A percentile compares a stretch with the other conserved stretches of the same genome.
Evolutionary conservation across 179 eudicot species (phyloP).

Genomic region (Sideroxylon spinosum): DNA sequence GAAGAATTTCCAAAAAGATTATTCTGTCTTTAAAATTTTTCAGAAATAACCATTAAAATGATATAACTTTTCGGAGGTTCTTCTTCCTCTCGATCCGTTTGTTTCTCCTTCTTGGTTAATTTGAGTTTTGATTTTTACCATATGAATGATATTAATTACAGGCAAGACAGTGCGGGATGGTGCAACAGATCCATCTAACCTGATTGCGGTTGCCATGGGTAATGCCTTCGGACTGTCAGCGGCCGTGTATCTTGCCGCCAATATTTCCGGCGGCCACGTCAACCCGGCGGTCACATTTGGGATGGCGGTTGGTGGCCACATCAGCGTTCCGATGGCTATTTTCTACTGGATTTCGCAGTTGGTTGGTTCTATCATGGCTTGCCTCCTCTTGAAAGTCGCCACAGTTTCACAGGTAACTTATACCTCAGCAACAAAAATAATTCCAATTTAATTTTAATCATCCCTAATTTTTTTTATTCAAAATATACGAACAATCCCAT

Average conservation of each 20-base stretch:
- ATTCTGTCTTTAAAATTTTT: too few relatives aligned
- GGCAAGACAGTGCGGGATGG: slow-evolving; percentile 58
- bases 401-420: slow-evolving; percentile 57
- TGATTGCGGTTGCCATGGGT: slow-evolving; percentile 61
- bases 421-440: too few relatives aligned
- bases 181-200: slow-evolving; percentile 46
- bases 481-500: too few relatives aligned
- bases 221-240: slow-evolving; percentile 51
- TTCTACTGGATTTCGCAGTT: slow-evolving; percentile 79
- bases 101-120: too few relatives aligned
- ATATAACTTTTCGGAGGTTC: too few relatives aligned
- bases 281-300: slow-evolving; percentile 87
- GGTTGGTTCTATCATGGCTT: slow-evolving; percentile 74
- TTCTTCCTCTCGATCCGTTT: too few relatives aligned
- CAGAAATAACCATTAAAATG: too few relatives aligned
- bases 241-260: slow-evolving; percentile 51
- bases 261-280: slow-evolving; percentile 69
- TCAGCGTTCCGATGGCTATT: slow-evolving; percentile 58
- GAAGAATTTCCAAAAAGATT: too few relatives aligned
- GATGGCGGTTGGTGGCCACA: slow-evolving; percentile 70
- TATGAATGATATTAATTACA: slow-evolving; percentile 20
- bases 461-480: too few relatives aligned
- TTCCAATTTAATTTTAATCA: too few relatives aligned
- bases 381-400: slow-evolving; percentile 55
- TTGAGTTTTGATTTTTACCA: too few relatives aligned